Evolutionary conservation across 768 basidiomycete genomes (phyloP).

Genomic region (Fistulinella prunicolor): DNA sequence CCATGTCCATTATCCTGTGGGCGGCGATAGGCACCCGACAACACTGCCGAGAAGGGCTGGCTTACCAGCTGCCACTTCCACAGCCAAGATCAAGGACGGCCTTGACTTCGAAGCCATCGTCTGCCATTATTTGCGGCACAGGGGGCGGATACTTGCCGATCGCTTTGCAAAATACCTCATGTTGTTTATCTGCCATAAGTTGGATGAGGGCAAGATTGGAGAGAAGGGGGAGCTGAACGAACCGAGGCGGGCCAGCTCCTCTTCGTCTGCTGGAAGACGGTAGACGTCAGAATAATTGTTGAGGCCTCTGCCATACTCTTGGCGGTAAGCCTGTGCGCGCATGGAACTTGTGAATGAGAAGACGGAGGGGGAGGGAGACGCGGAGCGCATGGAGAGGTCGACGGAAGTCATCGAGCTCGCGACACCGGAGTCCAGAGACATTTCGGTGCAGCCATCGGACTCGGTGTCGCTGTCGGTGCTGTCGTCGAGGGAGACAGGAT

Average conservation of each 20-base stretch:
- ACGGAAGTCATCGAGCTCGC: conserved; percentile 56
- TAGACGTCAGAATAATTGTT: conserved; percentile 83
- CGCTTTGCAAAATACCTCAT: conserved; percentile 57
- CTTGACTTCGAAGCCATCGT: conserved; percentile 58
- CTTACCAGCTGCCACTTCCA: conserved; percentile 75
- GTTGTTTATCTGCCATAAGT: conserved; percentile 50
- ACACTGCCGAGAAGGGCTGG: neutral
- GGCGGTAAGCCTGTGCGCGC: conserved; percentile 53
- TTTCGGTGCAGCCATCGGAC: conserved; percentile 43
- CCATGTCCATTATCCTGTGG: conserved; percentile 71
- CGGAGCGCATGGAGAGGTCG: conserved; percentile 58
- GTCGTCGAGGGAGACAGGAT: conserved; percentile 34
- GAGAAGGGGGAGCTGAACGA: conserved; percentile 19
- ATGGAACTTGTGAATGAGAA: conserved; percentile 66
- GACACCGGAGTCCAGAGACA: conserved; percentile 39
- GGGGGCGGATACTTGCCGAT: conserved; percentile 68
- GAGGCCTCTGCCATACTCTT: conserved; percentile 65
- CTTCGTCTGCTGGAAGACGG: conserved; percentile 73
- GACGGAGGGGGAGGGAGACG: conserved; percentile 66
- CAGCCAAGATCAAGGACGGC: conserved; percentile 73
- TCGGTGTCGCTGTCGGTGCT: conserved; percentile 40
- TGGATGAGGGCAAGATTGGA: conserved; percentile 9
- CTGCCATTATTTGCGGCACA: conserved; percentile 55
- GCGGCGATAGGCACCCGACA: conserved; percentile 8
- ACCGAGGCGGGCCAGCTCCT: conserved; percentile 72